Evolutionary conservation across 345 rosid species (phyloP), one percentile per base, ranked within the genome.

Genomic region (Populus pruinosa): DNA sequence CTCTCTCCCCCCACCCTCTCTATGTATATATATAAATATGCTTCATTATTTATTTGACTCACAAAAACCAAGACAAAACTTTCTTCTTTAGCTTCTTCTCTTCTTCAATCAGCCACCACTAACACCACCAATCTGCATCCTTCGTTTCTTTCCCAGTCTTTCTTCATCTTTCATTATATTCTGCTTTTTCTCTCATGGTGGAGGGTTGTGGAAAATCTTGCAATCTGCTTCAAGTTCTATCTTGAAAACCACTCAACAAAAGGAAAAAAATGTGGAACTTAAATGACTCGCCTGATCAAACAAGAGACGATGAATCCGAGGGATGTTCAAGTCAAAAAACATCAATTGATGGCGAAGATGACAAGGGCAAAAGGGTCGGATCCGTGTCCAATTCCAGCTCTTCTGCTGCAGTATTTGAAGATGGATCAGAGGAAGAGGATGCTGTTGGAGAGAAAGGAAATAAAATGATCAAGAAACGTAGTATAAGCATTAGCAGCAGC

Each of bases 311-410:
- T 6, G 92, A 84, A 73, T 88, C 91, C 16, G 91, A 83, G 70
- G 89, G 83, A 9, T 81, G 86, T 27, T 90, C 87, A 21, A 86
- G 88, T 2, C 89, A 83, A 61, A 84, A 85, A 67, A 84, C 82
- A 14, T 82, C 86, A 62, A 0, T 71, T 0, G 85, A 80, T n/a
- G 82, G 82, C 1, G 87, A 86, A 16, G 90, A 83, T 29, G 89
- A 87, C 59, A 92, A 89, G 76, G 91, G 90, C 1, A 92, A 95
- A 86, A 86, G 90, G 86, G 85, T 85, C 73, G 94, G 88, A 82
- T 90, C 93, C 82, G 80, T 86, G 29, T 89, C 97, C 18, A 91
- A 91, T 84, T 91, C 93, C 21, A 87, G 97, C 80, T 96, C 98
- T 3, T 96, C 99, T 69, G 96, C 94, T 73, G 87, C 89, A n/a